Evolutionary conservation across 2,329 filamentous ascomycete genomes (phyloP).

Genomic region (Truncatella angustata): DNA sequence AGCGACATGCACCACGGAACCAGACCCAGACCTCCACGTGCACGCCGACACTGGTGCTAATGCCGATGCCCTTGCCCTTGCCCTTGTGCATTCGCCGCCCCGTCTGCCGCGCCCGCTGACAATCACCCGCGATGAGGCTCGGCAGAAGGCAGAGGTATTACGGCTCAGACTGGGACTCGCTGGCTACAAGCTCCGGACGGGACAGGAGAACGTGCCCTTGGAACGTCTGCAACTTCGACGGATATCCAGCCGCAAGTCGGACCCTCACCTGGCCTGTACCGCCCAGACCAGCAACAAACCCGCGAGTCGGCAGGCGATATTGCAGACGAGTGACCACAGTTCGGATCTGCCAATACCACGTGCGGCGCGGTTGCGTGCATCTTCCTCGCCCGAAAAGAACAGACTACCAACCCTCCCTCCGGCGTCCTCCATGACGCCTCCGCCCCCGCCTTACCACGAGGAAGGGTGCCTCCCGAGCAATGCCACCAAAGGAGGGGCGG

Average conservation of each 20-base stretch:
- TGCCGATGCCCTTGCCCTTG: no score
- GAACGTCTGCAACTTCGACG: slow-evolving; percentile 51
- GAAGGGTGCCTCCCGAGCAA: slow-evolving; percentile 40
- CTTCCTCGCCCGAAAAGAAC: slow-evolving; percentile 21
- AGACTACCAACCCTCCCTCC: slow-evolving; percentile 15
- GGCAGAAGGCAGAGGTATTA: slow-evolving; percentile 64
- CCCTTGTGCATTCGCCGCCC: slow-evolving; percentile 14
- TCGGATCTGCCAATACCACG: slow-evolving; percentile 3
- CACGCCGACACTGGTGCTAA: no score
- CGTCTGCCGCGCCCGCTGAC: slow-evolving; percentile 19
- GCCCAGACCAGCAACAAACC: no score
- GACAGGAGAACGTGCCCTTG: slow-evolving; percentile 66
- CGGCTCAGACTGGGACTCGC: slow-evolving; percentile 68
- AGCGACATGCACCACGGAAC: slow-evolving; percentile 49
- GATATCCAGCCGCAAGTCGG: slow-evolving; percentile 13
- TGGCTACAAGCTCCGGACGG: slow-evolving; percentile 72
- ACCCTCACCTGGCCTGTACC: no score
- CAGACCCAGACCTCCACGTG: slow-evolving; percentile 37
- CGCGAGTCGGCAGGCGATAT: neutral
- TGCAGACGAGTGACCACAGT: neutral
- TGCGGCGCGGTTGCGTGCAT: slow-evolving; percentile 1
- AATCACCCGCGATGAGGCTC: slow-evolving; percentile 51
- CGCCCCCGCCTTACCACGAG: slow-evolving; percentile 15
- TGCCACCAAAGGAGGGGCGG: slow-evolving; percentile 47
- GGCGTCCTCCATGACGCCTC: slow-evolving; percentile 8